Evolutionary conservation across 129 eudicot species (phyloP), one percentile per base, ranked within the genome.

Genomic region (Centrapalus pauciflorus): DNA sequence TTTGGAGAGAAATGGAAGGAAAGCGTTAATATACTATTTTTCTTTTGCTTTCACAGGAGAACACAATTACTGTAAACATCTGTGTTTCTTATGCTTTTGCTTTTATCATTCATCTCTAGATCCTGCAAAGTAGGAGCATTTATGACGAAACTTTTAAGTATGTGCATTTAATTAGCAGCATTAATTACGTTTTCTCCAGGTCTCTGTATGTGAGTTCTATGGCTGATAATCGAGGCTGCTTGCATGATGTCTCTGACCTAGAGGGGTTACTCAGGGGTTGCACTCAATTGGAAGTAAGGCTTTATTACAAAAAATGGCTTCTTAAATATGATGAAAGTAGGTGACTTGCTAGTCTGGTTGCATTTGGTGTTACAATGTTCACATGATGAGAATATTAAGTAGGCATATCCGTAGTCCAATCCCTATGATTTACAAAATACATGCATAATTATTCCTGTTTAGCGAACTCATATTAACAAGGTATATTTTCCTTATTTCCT

Each of bases 221-320:
- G 72, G 95, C 97, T 32, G 99, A 94, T 73, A 89, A 84, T 74
- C 82, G 90, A 84, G 96, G 97, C 69, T 80, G 84, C 46, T 81
- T 90, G 50, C 83, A 89, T 75, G 81, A 85, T 82, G 92, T 84
- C 17, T 78, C 81, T 80, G 95, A 94, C 83, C 95, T 94, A 64
- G 99, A 86, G 90, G 93, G 79, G 67, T 86, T 94, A 84, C 88
- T 89, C 82, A 67, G 61, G 73, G 95, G 99, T 80, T 94, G 99
- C 91, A 64, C 79, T 78, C 93, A 89, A 59, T 79, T 94, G 95
- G 99, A 94, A 89, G 99, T 94, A 94, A 89, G 99, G 70, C 51
- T 79, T 76, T 56, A 73, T 55, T 61, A 20, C 65, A 33, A 71
- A 57, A n/a, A 33, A 46, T 72, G 62, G 37, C 55, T 76, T 63